Evolutionary conservation across 495 filamentous ascomycete genomes (phyloP).

Genomic region (Xylaria palmicola): DNA sequence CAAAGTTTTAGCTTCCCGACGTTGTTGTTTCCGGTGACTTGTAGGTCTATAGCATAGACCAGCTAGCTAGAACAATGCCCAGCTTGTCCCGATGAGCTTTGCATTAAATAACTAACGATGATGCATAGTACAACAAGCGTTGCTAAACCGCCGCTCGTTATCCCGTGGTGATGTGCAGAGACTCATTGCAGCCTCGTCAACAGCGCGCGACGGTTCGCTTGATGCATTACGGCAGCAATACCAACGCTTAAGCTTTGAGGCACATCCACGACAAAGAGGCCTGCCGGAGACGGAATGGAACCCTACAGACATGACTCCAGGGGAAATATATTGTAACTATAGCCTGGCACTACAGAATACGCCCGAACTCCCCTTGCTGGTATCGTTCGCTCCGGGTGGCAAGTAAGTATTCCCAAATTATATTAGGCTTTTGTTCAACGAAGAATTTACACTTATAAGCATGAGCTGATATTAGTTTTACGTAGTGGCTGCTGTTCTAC

Average conservation of each 20-base stretch:
- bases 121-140: background rate
- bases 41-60: no score
- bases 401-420: no score
- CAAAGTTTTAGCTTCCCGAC: background rate
- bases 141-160: background rate
- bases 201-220: conserved; percentile 35
- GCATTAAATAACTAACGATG: background rate
- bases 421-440: no score
- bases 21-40: no score
- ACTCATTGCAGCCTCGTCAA: conserved; percentile 23
- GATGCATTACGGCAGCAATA: conserved; percentile 38
- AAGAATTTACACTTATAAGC: no score
- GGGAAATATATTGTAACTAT: conserved; percentile 31
- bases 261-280: conserved; percentile 3
- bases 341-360: conserved; percentile 27
- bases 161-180: conserved; percentile 4
- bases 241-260: conserved; percentile 27
- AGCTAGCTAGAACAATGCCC: no score
- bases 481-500: conserved; percentile 21
- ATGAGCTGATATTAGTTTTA: no score
- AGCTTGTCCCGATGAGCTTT: no score
- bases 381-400: background rate
- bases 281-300: background rate
- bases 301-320: background rate
- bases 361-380: conserved; percentile 2